A percentile compares a stretch with the other conserved stretches of the same genome.
Conservation (phyloP, 345 rosid genomes). For the Atalantia buxifolia region DNA sequence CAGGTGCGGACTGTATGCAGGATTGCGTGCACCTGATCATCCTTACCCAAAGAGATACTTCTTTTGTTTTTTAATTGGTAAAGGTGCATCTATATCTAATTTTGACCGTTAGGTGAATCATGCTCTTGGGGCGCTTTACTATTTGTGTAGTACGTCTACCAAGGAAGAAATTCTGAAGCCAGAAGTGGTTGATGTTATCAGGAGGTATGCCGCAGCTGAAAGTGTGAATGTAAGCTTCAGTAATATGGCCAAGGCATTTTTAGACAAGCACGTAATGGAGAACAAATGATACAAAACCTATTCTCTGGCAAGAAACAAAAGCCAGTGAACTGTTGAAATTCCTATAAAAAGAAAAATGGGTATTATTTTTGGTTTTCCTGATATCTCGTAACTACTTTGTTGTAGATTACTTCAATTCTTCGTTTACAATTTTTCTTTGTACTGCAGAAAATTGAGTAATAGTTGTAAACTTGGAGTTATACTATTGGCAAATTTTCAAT, state of each 20-base stretch:
- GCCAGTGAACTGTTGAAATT: too few species aligned
- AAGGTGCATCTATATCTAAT: not conserved
- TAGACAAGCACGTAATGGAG: slow-evolving; percentile 54
- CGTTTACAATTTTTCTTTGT: too few species aligned
- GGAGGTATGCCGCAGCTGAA: slow-evolving; percentile 72
- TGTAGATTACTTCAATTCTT: too few species aligned
- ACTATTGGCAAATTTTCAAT: too few species aligned
- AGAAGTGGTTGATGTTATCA: slow-evolving; percentile 69
- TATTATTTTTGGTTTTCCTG: too few species aligned
- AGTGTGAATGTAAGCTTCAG: slow-evolving; percentile 57
- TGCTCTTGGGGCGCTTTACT: slow-evolving; percentile 75
- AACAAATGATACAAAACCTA: not conserved
- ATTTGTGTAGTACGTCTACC: slow-evolving; percentile 54
- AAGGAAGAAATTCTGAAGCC: slow-evolving; percentile 68
- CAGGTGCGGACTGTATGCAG: too few species aligned
- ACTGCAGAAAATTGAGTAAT: too few species aligned
- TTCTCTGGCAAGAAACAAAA: not conserved
- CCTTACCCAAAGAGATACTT: too few species aligned
- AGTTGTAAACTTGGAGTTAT: too few species aligned
- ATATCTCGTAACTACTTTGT: too few species aligned
- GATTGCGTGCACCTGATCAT: too few species aligned
- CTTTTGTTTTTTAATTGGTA: not conserved
- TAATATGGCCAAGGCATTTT: slow-evolving; percentile 79
- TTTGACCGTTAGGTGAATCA: slow-evolving; percentile 54
- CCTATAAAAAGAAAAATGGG: not conserved